phyloP scores from a whole-genome alignment of 2,329 filamentous ascomycete species.

The Cordyceps cateniannulata region DNA sequence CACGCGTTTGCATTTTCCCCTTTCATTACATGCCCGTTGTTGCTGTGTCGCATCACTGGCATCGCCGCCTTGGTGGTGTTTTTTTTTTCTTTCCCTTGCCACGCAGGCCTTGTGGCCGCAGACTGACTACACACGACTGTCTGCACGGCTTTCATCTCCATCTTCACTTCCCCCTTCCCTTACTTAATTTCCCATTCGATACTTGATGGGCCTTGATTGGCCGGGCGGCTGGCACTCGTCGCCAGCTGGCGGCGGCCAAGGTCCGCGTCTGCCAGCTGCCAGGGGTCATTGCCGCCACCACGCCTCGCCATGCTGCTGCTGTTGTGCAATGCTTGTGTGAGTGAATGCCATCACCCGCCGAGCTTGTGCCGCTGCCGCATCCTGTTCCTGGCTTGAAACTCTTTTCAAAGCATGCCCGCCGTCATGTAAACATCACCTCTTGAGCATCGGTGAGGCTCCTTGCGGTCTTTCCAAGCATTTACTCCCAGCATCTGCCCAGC shows the following conservation, averaged over 20 bases:
- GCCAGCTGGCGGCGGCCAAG: conserved; percentile 8
- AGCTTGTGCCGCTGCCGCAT: not conserved
- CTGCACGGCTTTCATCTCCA: not conserved
- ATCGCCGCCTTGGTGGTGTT: conserved; percentile 8
- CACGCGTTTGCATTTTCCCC: not conserved
- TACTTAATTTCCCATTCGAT: too few species aligned
- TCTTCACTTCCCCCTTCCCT: not conserved
- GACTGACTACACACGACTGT: not conserved
- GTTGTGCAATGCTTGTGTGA: conserved; percentile 7
- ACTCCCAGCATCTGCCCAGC: not conserved
- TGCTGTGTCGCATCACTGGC: not conserved
- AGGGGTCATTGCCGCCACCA: conserved; percentile 1
- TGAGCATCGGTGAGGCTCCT: not conserved
- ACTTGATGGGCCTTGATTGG: not conserved
- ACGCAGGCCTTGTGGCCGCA: conserved; percentile 1
- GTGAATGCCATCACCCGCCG: conserved; percentile 9
- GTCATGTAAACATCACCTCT: not conserved
- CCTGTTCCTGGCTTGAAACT: not conserved
- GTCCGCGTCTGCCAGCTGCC: conserved; percentile 9
- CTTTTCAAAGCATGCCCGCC: not conserved
- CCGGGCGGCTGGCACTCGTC: not conserved
- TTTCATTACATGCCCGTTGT: not conserved
- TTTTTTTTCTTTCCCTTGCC: conserved; percentile 14
- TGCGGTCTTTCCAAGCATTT: not conserved
- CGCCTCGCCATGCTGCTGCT: not conserved